Conservation (phyloP, 2,329 filamentous ascomycete species). For the Exserohilum rostratum region DNA sequence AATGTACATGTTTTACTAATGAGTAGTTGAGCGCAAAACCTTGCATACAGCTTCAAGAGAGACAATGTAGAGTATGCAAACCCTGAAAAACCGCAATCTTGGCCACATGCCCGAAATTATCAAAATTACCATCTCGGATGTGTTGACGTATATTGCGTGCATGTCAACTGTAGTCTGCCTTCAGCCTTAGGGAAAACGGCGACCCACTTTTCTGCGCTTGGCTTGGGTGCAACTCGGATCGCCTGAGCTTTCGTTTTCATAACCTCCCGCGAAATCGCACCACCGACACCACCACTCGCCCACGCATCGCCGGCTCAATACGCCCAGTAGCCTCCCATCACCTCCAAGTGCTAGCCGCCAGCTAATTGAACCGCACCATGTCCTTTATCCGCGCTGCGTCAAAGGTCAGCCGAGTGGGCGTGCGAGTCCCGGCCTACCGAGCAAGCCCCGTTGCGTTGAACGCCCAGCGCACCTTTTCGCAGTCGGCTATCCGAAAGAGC, state of each 20-base stretch:
- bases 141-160: too few species aligned
- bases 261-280: slow-evolving; percentile 30
- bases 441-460: slow-evolving; percentile 41
- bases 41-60: not conserved
- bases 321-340: slow-evolving; percentile 24
- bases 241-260: slow-evolving; percentile 31
- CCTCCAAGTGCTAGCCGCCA: slow-evolving; percentile 26
- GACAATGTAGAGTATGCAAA: not conserved
- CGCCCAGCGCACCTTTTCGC: slow-evolving; percentile 56
- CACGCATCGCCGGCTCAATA: slow-evolving; percentile 29
- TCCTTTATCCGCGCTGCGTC: slow-evolving; percentile 48
- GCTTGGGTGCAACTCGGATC: slow-evolving; percentile 29
- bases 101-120: not conserved
- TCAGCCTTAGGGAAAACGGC: slow-evolving; percentile 16
- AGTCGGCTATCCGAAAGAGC: slow-evolving; percentile 52
- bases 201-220: slow-evolving; percentile 31
- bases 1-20: not conserved
- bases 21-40: not conserved
- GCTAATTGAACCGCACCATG: slow-evolving; percentile 43
- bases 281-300: slow-evolving; percentile 34
- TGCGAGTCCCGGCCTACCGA: slow-evolving; percentile 44
- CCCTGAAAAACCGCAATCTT: not conserved
- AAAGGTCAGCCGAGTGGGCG: slow-evolving; percentile 42
- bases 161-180: slow-evolving; percentile 5
- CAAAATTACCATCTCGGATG: too few species aligned